Conservation (phyloP, 2,329 filamentous ascomycete species). For the Xenoacremonium recifei region DNA sequence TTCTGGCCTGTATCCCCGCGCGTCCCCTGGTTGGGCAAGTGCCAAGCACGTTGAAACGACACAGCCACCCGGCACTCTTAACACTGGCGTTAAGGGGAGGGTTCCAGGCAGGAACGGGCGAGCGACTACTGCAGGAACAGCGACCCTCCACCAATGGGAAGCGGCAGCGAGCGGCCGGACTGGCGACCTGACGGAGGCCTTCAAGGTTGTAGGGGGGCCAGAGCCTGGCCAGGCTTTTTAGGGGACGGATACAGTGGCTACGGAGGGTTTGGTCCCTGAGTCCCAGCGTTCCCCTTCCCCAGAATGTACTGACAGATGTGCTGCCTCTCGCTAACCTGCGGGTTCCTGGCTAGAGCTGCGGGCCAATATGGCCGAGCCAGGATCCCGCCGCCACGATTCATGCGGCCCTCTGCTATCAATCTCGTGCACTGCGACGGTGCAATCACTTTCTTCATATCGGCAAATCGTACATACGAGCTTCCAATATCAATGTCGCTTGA, state of each 20-base stretch:
- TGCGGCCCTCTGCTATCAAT: neutral
- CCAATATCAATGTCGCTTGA: neutral
- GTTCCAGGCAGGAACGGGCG: conserved; percentile 1
- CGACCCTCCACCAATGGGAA: conserved; percentile 18
- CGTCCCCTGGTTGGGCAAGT: conserved; percentile 10
- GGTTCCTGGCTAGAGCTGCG: no score
- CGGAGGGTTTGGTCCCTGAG: no score
- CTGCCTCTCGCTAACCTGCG: no score
- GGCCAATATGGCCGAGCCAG: no score
- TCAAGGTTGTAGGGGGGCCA: no score
- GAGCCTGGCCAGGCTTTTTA: no score
- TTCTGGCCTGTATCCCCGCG: neutral
- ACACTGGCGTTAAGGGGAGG: conserved; percentile 12
- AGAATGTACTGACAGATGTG: no score
- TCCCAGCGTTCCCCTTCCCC: no score
- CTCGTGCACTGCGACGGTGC: neutral
- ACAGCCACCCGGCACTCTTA: conserved; percentile 26
- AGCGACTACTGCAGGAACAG: conserved; percentile 18
- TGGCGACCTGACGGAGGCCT: no score
- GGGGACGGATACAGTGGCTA: no score
- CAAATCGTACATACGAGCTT: neutral
- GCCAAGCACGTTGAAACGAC: conserved; percentile 23
- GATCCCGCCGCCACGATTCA: conserved; percentile 2
- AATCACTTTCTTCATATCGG: neutral
- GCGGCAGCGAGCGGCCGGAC: no score